phyloP scores from a whole-genome alignment of 2,329 filamentous ascomycete species.

The Atkinsonella hypoxylon region DNA sequence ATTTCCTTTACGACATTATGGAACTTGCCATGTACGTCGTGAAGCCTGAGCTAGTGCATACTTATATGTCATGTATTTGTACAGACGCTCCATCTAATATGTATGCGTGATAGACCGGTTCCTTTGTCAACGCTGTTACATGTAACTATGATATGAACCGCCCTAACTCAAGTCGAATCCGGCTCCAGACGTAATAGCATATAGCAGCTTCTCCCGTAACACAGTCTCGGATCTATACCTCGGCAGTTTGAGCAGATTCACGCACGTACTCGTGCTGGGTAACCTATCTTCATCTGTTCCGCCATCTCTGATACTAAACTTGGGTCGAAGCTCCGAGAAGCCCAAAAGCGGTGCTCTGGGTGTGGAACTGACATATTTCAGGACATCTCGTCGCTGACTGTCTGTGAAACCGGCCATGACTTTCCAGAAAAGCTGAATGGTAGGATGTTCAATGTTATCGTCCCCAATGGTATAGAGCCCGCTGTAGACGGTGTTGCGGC shows the following conservation, averaged over 20 bases:
- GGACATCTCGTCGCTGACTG: conserved; percentile 66
- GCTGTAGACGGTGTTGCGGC: conserved; percentile 73
- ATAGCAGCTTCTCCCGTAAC: conserved; percentile 71
- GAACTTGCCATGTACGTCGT: neutral
- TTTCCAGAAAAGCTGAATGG: conserved; percentile 80
- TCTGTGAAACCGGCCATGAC: conserved; percentile 71
- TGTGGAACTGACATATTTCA: conserved; percentile 93
- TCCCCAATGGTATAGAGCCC: conserved; percentile 86
- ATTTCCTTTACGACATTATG: too few relatives aligned
- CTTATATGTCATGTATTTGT: neutral
- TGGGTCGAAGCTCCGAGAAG: conserved; percentile 73
- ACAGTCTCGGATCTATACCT: conserved; percentile 56
- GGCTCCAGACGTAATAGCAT: conserved; percentile 79
- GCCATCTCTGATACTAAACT: conserved; percentile 81
- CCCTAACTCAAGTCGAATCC: conserved; percentile 71
- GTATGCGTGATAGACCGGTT: neutral
- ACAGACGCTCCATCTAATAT: conserved; percentile 1
- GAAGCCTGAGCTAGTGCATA: neutral
- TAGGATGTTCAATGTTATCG: conserved; percentile 75
- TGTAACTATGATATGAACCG: neutral
- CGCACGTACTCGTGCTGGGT: conserved; percentile 90
- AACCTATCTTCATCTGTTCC: conserved; percentile 50
- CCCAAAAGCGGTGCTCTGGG: conserved; percentile 81
- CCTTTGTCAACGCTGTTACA: neutral
- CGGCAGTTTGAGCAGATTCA: conserved; percentile 88